Percentiles rank a stretch among this genome's conserved stretches.
Conservation (phyloP, 306 rosid species). For the Casuarina cunninghamiana region DNA sequence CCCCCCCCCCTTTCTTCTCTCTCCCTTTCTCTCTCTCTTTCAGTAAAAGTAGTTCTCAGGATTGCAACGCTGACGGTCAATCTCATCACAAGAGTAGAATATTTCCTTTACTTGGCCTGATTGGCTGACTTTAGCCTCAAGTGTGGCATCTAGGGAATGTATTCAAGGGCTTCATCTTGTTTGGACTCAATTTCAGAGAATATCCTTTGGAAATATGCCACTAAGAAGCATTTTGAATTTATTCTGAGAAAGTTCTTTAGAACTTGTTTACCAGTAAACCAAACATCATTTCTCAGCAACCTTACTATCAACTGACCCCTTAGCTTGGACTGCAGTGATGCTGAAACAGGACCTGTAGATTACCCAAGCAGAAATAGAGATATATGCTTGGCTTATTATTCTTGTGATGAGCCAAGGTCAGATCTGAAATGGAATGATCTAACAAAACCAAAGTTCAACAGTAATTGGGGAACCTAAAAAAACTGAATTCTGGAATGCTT, state of each 20-base stretch:
- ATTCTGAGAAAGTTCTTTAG: not conserved
- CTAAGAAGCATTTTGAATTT: not conserved
- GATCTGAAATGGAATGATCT: not conserved
- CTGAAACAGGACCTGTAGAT: not conserved
- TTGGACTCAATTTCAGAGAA: not conserved
- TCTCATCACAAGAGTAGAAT: not conserved
- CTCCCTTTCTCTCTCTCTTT: conserved; percentile 10
- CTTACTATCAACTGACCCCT: not conserved
- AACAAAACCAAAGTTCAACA: not conserved
- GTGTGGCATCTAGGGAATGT: not conserved
- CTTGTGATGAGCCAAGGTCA: not conserved
- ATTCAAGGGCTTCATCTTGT: not conserved
- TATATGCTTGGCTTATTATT: not conserved
- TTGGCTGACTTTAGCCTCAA: not conserved
- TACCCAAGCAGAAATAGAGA: not conserved
- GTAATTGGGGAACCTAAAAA: not conserved
- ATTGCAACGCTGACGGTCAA: not conserved
- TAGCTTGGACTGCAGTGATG: not conserved
- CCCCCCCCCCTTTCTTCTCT: conserved; percentile 8
- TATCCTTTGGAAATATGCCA: not conserved
- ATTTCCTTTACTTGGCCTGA: not conserved
- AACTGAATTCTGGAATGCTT: not conserved
- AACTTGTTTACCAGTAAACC: not conserved
- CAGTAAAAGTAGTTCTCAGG: not conserved
- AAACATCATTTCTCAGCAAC: not conserved